These are phyloP conservation scores for Tolypocladium album DNA, from an alignment of 2,329 filamentous ascomycete genomes.

Conservation along the genomic window DNA sequence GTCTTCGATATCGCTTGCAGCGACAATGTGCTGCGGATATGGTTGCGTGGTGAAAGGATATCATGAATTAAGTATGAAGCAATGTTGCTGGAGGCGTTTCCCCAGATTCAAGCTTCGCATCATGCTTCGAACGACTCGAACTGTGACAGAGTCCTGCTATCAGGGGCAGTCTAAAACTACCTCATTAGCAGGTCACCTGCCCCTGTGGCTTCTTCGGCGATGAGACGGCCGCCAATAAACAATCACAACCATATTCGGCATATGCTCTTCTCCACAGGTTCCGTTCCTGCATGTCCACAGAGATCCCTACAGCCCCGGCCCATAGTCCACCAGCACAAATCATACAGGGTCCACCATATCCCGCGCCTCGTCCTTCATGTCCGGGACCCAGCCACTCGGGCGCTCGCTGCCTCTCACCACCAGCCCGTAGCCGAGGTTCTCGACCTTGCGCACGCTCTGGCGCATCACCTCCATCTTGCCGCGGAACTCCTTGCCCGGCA, in stretches of 20 bases:
- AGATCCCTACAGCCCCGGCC: neutral
- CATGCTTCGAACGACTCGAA: too few species aligned
- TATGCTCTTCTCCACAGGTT: too few species aligned
- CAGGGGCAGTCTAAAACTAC: neutral
- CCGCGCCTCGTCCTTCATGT: conserved; percentile 38
- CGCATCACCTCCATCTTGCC: conserved; percentile 84
- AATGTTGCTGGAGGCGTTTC: too few species aligned
- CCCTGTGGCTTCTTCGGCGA: neutral
- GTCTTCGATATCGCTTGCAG: too few species aligned
- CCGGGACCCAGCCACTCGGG: conserved; percentile 86
- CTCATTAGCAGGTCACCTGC: too few species aligned
- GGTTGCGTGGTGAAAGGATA: too few species aligned
- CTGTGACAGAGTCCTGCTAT: too few species aligned
- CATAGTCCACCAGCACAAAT: neutral
- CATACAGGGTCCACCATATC: conserved; percentile 17
- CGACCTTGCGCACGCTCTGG: conserved; percentile 86
- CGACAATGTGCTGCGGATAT: too few species aligned
- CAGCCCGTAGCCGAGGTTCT: conserved; percentile 79
- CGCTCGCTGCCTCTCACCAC: conserved; percentile 79
- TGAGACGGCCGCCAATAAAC: too few species aligned
- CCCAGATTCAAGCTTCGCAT: too few species aligned
- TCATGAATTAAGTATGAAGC: too few species aligned
- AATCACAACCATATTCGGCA: neutral
- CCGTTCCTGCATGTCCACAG: neutral
- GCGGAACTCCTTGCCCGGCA: conserved; percentile 44